Evolutionary conservation across 441 rosid species (phyloP), one percentile per base, ranked within the genome.

Genomic region (Macaranga tanarius): DNA sequence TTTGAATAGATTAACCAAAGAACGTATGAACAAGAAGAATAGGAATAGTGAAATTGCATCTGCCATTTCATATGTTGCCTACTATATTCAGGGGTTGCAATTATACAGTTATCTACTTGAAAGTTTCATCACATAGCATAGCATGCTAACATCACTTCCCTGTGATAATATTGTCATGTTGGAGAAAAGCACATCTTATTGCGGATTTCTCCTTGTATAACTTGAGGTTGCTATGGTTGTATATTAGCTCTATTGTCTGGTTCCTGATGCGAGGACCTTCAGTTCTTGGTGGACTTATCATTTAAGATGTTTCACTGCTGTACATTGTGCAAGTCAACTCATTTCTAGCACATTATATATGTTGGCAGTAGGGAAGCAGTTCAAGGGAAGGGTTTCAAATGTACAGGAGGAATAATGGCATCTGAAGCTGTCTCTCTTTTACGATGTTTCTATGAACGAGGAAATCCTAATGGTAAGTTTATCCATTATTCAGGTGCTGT

Each of bases 371-470:
- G 72, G 60, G 84, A 77, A 67, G 72, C 44, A 73, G 79, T 67
- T 2, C 74, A 70, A 60, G 70, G 84, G 62, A 83, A 80, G 84
- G 83, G 85, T 76, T 93, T 86, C 80, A 84, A 90, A 73, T 85
- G 90, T 73, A 82, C 20, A 16, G 91, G 93, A 74, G 92, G 97
- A 74, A 73, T 93, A 75, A 82, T 86, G 92, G 93, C 95, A 75
- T 83, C 82, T 2, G 88, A 90, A 86, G 90, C 91, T 10, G 75
- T 90, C 42, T 82, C 90, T 73, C 92, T 91, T 38, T 79, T 93
- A 62, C 83, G 83, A 77, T 81, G 77, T 78, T 93, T 91, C 81
- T 90, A 91, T 63, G 95, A 91, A 77, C 93, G 86, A 76, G 96
- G 94, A 74, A 93, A 90, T 77, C 94, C 93, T 55, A 89, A 90